phyloP scores from a whole-genome alignment of 306 rosid species.

The Corylus americana region DNA sequence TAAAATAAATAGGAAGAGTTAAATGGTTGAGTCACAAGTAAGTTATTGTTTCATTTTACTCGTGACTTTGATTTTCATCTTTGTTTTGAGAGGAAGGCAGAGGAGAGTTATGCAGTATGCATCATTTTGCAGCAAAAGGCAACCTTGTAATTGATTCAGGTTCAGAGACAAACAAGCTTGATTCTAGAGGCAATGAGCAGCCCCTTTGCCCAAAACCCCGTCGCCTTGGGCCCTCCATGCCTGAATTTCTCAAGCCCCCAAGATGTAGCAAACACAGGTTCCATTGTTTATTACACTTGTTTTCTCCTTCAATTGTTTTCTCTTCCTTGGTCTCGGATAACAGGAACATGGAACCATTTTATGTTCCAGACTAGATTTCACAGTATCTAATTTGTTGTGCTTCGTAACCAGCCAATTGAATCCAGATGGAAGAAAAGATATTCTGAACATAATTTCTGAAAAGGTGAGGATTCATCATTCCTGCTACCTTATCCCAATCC shows the following conservation, averaged over 20 bases:
- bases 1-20: conserved; percentile 34
- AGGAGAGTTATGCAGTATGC: conserved; percentile 58
- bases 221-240: conserved; percentile 48
- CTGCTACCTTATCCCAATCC: background rate
- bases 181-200: conserved; percentile 35
- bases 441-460: conserved; percentile 60
- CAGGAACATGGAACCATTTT: background rate
- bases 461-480: conserved; percentile 46
- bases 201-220: conserved; percentile 84
- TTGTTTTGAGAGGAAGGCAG: conserved; percentile 22
- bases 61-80: conserved; percentile 26
- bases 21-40: conserved; percentile 36
- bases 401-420: conserved; percentile 45
- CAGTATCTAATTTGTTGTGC: conserved; percentile 14
- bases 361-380: background rate
- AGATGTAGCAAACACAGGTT: conserved; percentile 62
- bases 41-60: conserved; percentile 37
- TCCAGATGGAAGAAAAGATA: conserved; percentile 37
- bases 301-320: background rate
- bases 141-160: conserved; percentile 46
- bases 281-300: background rate
- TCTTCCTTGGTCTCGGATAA: background rate
- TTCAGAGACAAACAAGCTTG: conserved; percentile 39
- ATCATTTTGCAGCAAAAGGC: conserved; percentile 58
- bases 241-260: conserved; percentile 69